Evolutionary conservation across 2,329 filamentous ascomycete genomes (phyloP), one percentile per base, ranked within the genome.

Genomic region (Verticillium nubilum): DNA sequence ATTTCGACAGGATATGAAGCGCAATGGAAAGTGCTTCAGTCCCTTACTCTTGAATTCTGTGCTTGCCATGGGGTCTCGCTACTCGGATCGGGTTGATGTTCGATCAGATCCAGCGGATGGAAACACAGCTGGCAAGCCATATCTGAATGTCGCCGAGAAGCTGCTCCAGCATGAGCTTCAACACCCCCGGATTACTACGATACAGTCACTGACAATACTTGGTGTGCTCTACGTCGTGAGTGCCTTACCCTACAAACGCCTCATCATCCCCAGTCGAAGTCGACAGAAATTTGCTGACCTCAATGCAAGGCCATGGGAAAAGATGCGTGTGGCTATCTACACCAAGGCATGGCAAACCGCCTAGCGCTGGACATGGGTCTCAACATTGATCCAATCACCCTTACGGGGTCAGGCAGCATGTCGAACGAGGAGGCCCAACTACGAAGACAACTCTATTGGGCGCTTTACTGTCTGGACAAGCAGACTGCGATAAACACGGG

Each of bases 361-460:
- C 58, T 76, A 13, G 68, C 67, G 10, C 66, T 74, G 0, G 73
- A 76, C 29, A 73, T 75, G 71, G 73, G 73, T 1, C 61, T 75
- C 0, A 74, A 76, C 28, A 63, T 74, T 13, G 72, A 75, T 28
- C 65, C 69, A 1, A 63, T 66, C 1, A 66, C 66, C 12, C 60
- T 73, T 5, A 62, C 63, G 13, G 67, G 67, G 17, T 65, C 70
- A 9, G 58, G 37, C 29, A 57, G 55, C 19, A 65, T 74, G 33
- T 59, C 68, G 0, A 19, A 52, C 0, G 64, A 69, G 19, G 72
- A 74, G 54, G 66, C 68, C 23, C 67, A 73, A 15, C 54, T 73
- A 2, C 59, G 72, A 7, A 64, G 70, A 23, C 72, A 73, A 55
- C 72, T 74, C 2, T 74, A 74, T 52, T 74, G 72, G 72, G 62